phyloP scores from a whole-genome alignment of 1,139 yeast species.

The Magnusiomyces tetraspermus region DNA sequence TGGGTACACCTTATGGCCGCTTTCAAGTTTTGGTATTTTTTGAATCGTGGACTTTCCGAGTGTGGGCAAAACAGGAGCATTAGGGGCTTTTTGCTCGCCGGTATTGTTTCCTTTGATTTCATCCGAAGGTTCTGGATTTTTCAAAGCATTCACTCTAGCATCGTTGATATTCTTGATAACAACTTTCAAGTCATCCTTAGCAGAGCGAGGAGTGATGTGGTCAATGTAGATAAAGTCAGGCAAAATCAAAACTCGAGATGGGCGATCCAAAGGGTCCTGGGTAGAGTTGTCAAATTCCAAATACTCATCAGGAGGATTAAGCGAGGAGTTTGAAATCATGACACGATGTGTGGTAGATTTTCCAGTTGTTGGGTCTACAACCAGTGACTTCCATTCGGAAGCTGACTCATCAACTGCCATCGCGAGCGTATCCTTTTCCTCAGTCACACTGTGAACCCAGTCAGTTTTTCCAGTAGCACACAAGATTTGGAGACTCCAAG shows the following conservation, averaged over 20 bases:
- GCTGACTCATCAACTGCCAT: conserved; percentile 6
- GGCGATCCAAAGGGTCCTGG: conserved; percentile 12
- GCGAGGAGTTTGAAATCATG: conserved; percentile 30
- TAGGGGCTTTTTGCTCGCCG: conserved; percentile 5
- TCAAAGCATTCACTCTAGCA: conserved; percentile 8
- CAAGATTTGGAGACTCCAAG: conserved; percentile 60
- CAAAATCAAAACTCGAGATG: conserved; percentile 42
- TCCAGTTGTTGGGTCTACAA: conserved; percentile 6
- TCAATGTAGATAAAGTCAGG: conserved; percentile 74
- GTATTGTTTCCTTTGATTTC: background rate
- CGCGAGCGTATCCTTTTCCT: conserved; percentile 40
- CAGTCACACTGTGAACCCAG: conserved; percentile 74
- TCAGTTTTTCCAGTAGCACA: conserved; percentile 78
- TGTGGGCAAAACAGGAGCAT: background rate
- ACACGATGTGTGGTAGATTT: conserved; percentile 20
- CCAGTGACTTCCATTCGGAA: background rate
- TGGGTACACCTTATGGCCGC: conserved; percentile 21
- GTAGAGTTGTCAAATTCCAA: conserved; percentile 20
- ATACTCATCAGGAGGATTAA: conserved; percentile 26
- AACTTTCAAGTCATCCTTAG: conserved; percentile 38
- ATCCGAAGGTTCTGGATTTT: too few species aligned
- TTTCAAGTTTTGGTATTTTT: background rate
- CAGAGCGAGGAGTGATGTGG: conserved; percentile 41
- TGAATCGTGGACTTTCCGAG: background rate
- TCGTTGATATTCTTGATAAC: conserved; percentile 30